Evolutionary conservation across 2,329 filamentous ascomycete genomes (phyloP), one percentile per base, ranked within the genome.

Genomic region (Davidsoniella neocaledoniae): DNA sequence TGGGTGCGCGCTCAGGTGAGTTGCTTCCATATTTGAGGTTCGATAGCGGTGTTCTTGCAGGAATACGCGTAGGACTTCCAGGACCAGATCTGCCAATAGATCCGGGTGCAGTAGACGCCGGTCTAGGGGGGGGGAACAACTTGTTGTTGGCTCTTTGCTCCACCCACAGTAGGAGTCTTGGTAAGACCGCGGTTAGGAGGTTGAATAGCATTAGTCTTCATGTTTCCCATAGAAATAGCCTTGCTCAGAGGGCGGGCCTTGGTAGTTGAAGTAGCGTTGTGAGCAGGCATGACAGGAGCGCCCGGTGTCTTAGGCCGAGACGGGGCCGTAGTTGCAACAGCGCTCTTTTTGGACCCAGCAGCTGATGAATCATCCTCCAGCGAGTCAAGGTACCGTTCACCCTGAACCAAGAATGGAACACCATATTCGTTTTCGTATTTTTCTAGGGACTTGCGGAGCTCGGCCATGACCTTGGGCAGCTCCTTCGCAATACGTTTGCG

Each of bases 401-500:
- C 91, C 56, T 91, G 86, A 12, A 98, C 88, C 43, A 93, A 70
- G 70, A 98, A 98, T 3, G 88, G 86, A 9, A 87, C 79, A 2
- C 87, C 90, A 62, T 90, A 95, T 60, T 96, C 91, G 48, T 94
- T 83, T 62, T 98, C 91, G 80, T 86, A 98, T 43, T 73, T 68
- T 61, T 90, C 84, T 25, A 98, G 73, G n/a, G 76, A 72, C 62
- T 81, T 90, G 56, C 77, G 76, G 52, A 98, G 68, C n/a, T 96
- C 87, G 0, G 74, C 74, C 52, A 90, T 81, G 41, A 98, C 74
- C 68, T 94, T 96, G 50, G 91, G 91, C 26, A 98, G 70, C 61
- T 98, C 91, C 64, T 96, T 98, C 23, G 88, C 76, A 54, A 98
- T 95, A 52, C 88, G 77, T 75, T 98, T 98, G 53, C 91, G 80